phyloP scores from a whole-genome alignment of 192 early-diverging fungal genomes.

The Coemansia guatemalensis region DNA sequence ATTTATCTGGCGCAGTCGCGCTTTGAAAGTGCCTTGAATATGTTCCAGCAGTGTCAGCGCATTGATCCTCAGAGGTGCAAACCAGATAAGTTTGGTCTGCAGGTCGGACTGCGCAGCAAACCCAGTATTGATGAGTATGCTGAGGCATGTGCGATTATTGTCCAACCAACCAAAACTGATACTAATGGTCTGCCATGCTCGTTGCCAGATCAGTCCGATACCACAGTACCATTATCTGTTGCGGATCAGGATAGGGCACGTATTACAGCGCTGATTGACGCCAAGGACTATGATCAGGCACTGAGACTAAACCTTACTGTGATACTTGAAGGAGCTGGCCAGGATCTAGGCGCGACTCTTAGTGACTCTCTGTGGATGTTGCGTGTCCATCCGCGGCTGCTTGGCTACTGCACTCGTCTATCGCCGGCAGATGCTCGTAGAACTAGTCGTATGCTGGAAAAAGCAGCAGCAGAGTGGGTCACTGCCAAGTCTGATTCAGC shows the following conservation, averaged over 20 bases:
- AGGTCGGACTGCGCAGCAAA: background rate
- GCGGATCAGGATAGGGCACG: background rate
- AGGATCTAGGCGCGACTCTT: background rate
- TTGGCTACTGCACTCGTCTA: slow-evolving; percentile 13
- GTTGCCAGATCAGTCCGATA: slow-evolving; percentile 18
- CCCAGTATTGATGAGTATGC: slow-evolving; percentile 41
- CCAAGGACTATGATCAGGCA: slow-evolving; percentile 14
- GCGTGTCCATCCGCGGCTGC: slow-evolving; percentile 19
- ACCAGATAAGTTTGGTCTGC: slow-evolving; percentile 15
- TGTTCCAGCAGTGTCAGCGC: slow-evolving; percentile 29
- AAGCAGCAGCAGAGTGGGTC: slow-evolving; percentile 13
- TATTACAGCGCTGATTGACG: slow-evolving; percentile 5
- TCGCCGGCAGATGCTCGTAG: background rate
- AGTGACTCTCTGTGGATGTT: slow-evolving; percentile 15
- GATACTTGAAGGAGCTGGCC: background rate
- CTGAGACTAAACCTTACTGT: slow-evolving; percentile 8
- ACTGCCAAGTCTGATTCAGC: background rate
- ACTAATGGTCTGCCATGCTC: background rate
- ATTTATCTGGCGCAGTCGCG: slow-evolving; percentile 24
- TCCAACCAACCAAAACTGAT: background rate
- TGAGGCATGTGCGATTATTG: slow-evolving; percentile 22
- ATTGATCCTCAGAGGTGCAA: slow-evolving; percentile 16
- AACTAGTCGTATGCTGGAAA: background rate
- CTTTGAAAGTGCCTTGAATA: slow-evolving; percentile 8
- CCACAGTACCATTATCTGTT: slow-evolving; percentile 19